phyloP scores from a whole-genome alignment of 129 eudicot species.

The Scalesia atractyloides region DNA sequence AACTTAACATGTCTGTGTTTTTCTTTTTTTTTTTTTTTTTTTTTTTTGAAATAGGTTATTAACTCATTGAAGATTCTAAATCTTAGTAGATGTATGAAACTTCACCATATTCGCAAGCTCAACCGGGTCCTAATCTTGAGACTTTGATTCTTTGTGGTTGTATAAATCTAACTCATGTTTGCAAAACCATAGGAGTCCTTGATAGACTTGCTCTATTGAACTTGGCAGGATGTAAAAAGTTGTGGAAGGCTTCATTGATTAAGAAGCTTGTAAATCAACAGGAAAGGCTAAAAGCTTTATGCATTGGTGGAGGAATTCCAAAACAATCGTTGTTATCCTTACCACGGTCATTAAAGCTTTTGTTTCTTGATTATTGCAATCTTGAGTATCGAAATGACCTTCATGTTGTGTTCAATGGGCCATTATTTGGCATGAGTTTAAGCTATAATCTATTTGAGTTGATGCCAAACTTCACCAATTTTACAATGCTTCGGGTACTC shows the following conservation, averaged over 20 bases:
- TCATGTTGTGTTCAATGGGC: neutral
- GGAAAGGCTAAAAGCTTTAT: no score
- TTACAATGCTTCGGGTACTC: slow-evolving; percentile 25
- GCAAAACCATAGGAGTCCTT: slow-evolving; percentile 30
- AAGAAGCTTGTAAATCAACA: no score
- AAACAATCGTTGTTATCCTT: neutral
- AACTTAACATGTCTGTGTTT: no score
- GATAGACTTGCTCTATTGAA: slow-evolving; percentile 16
- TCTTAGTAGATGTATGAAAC: slow-evolving; percentile 5
- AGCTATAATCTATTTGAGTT: neutral
- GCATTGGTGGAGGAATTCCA: no score
- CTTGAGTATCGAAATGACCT: neutral
- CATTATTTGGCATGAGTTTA: slow-evolving; percentile 13
- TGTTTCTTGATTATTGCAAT: slow-evolving; percentile 12
- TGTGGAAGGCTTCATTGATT: neutral
- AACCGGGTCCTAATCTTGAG: slow-evolving; percentile 29
- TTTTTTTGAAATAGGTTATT: neutral
- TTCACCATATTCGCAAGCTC: neutral
- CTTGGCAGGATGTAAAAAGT: slow-evolving; percentile 22
- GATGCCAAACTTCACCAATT: slow-evolving; percentile 10
- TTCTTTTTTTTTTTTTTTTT: no score
- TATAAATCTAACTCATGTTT: neutral
- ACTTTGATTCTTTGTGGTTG: slow-evolving; percentile 26
- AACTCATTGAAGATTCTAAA: slow-evolving; percentile 26
- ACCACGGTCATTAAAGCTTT: neutral